These are phyloP conservation scores for Forsythia suspensa DNA, from an alignment of 257 asterid species.

Conservation along the genomic window DNA sequence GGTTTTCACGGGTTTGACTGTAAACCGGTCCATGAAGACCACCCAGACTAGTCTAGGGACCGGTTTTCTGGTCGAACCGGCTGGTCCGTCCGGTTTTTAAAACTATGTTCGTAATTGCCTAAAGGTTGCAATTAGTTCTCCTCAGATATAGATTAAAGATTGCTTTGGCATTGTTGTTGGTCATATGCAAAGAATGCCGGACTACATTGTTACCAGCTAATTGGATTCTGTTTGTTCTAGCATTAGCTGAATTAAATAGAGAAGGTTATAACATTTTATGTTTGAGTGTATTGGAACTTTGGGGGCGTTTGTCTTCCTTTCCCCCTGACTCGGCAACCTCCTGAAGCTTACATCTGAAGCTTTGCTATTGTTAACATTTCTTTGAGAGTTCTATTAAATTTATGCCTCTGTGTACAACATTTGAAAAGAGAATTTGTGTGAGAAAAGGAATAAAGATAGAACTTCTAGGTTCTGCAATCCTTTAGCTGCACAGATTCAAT, in stretches of 20 bases:
- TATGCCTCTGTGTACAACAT: not conserved
- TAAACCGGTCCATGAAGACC: not conserved
- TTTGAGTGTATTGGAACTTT: not conserved
- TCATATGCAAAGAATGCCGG: not conserved
- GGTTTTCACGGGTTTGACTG: not conserved
- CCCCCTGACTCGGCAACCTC: not conserved
- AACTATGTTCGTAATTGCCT: not conserved
- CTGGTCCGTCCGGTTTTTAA: not conserved
- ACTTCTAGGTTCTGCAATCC: not conserved
- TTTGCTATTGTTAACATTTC: not conserved
- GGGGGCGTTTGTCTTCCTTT: not conserved
- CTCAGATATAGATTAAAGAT: not conserved
- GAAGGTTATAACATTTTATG: not conserved
- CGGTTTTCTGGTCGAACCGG: not conserved
- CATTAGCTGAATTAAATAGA: not conserved
- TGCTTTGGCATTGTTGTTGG: not conserved
- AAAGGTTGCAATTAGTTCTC: not conserved
- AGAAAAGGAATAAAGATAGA: not conserved
- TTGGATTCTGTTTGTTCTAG: not conserved
- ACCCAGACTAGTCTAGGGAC: not conserved
- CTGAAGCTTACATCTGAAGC: not conserved
- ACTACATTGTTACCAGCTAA: not conserved
- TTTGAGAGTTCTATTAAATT: not conserved
- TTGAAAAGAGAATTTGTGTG: not conserved
- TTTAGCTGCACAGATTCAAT: not conserved